A percentile compares a stretch with the other conserved stretches of the same genome.
phyloP scores from a whole-genome alignment of 208 protist genomes.

The Angomonas deanei region DNA sequence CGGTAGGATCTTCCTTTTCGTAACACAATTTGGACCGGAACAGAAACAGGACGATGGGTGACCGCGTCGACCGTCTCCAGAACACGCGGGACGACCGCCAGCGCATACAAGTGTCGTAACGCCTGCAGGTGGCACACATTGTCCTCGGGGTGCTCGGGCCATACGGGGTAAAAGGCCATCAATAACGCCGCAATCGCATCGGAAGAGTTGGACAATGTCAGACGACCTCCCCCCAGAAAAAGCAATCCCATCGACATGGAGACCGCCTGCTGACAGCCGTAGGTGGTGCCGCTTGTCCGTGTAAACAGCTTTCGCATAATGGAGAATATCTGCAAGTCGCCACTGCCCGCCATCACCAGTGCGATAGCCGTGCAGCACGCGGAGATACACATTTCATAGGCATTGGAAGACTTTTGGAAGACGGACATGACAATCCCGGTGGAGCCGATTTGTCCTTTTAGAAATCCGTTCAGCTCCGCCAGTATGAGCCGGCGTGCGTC shows the following conservation, averaged over 20 bases:
- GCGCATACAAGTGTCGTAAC: conserved; percentile 93
- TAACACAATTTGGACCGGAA: conserved; percentile 64
- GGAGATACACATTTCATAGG: conserved; percentile 69
- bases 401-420: conserved; percentile 66
- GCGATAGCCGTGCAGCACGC: conserved; percentile 56
- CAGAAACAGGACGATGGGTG: conserved; percentile 60
- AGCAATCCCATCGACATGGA: conserved; percentile 93
- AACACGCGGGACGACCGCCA: conserved; percentile 89
- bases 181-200: conserved; percentile 89
- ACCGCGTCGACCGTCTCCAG: conserved; percentile 91
- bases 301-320: conserved; percentile 68
- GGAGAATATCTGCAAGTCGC: conserved; percentile 72
- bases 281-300: conserved; percentile 48
- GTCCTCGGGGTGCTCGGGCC: conserved; percentile 81
- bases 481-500: conserved; percentile 44
- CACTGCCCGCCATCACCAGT: conserved; percentile 92
- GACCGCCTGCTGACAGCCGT: conserved; percentile 93
- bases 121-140: conserved; percentile 89
- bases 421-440: conserved; percentile 34
- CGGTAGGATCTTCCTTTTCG: not conserved
- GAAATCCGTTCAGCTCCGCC: conserved; percentile 66
- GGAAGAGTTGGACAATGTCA: conserved; percentile 82
- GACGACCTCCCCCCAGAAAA: conserved; percentile 91
- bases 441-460: conserved; percentile 49
- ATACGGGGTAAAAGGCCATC: conserved; percentile 91